A percentile compares a stretch with the other conserved stretches of the same genome.
Conservation (phyloP, 495 filamentous ascomycete genomes). For the Daldinia loculata region DNA sequence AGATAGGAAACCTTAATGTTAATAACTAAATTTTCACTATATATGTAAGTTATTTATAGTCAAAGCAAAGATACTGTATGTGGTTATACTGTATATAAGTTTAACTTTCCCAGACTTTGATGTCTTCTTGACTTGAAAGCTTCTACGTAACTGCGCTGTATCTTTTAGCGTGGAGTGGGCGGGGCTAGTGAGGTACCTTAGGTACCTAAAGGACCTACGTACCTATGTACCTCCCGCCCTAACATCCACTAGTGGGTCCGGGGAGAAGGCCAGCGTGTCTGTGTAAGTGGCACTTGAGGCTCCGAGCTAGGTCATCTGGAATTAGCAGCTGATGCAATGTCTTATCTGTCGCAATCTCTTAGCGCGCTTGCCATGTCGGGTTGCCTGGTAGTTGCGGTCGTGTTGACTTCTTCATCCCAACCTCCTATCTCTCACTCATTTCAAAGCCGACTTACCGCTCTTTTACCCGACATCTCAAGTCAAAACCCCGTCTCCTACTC, state of each 20-base stretch:
- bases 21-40: not conserved
- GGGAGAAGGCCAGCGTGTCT: not conserved
- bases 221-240: too few species aligned
- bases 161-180: too few species aligned
- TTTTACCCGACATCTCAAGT: not conserved
- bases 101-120: too few species aligned
- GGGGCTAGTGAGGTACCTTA: too few species aligned
- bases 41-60: too few species aligned
- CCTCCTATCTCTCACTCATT: constrained; percentile 13
- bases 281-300: constrained; percentile 1
- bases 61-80: too few species aligned
- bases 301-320: constrained; percentile 3
- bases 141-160: too few species aligned
- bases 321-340: constrained; percentile 4
- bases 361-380: not conserved
- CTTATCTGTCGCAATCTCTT: constrained; percentile 7
- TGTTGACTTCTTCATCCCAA: constrained; percentile 22
- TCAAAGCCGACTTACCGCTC: not conserved
- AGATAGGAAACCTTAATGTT: not conserved
- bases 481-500: not conserved
- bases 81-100: too few species aligned
- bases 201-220: too few species aligned
- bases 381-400: not conserved
- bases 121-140: too few species aligned
- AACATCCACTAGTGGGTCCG: not conserved